phyloP scores from a whole-genome alignment of 1,284 basidiomycete genomes.

The Bjerkandera adusta region DNA sequence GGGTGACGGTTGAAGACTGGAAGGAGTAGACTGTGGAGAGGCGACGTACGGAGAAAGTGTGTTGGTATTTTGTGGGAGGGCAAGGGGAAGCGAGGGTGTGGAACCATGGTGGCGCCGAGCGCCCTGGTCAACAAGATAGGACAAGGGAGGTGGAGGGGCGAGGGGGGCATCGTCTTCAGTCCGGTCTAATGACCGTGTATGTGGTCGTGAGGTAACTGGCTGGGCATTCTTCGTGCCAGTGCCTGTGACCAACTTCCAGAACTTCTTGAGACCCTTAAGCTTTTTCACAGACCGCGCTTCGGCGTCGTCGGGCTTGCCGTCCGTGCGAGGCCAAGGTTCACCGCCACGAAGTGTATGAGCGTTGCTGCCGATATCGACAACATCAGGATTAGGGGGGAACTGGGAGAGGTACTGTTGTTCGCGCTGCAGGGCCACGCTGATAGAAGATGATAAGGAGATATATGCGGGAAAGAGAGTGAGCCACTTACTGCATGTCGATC shows the following conservation, averaged over 20 bases:
- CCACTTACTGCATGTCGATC: slow-evolving; percentile 90
- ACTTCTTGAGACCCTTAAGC: slow-evolving; percentile 78
- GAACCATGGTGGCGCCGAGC: slow-evolving; percentile 60
- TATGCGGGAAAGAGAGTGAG: slow-evolving; percentile 8
- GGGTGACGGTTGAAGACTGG: slow-evolving; percentile 70
- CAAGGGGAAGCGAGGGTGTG: slow-evolving; percentile 62
- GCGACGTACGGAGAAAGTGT: slow-evolving; percentile 51
- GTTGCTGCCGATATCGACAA: slow-evolving; percentile 39
- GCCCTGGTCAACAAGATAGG: slow-evolving; percentile 69
- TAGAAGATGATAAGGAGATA: slow-evolving; percentile 6
- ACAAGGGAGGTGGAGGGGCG: slow-evolving; percentile 82
- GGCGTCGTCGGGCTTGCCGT: slow-evolving; percentile 30
- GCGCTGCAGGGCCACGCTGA: slow-evolving; percentile 71
- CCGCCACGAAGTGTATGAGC: slow-evolving; percentile 47
- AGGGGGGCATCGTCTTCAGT: slow-evolving; percentile 70
- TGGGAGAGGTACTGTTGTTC: slow-evolving; percentile 43
- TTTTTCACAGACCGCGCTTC: slow-evolving; percentile 62
- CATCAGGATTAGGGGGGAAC: slow-evolving; percentile 28
- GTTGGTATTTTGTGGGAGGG: slow-evolving; percentile 55
- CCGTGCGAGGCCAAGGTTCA: slow-evolving; percentile 51
- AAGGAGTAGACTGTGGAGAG: slow-evolving; percentile 69
- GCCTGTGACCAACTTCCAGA: slow-evolving; percentile 79
- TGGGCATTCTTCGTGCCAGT: slow-evolving; percentile 40
- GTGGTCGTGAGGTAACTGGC: slow-evolving; percentile 25
- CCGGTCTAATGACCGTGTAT: slow-evolving; percentile 41